Percentiles rank a stretch among this genome's conserved stretches.
Conservation (phyloP, 2,329 filamentous ascomycete genomes). For the Beauveria australis region DNA sequence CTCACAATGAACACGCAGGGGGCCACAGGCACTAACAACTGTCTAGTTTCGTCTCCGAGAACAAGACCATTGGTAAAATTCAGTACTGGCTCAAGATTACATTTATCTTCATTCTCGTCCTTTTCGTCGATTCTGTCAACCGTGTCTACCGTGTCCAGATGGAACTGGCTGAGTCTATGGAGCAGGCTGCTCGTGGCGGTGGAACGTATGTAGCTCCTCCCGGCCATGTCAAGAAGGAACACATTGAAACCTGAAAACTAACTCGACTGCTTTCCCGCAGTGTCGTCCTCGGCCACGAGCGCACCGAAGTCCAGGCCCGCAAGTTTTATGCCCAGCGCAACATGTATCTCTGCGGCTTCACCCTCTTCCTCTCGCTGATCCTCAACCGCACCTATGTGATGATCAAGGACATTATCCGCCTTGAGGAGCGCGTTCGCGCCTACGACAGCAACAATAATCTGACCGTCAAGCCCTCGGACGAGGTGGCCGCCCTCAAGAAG, state of each 20-base stretch:
- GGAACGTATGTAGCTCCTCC: constrained; percentile 29
- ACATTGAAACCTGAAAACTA: background rate
- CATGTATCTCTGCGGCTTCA: constrained; percentile 99
- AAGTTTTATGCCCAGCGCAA: constrained; percentile 99
- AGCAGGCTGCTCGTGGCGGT: constrained; percentile 39
- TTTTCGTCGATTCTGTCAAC: constrained; percentile 93
- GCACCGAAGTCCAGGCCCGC: constrained; percentile 96
- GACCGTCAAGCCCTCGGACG: constrained; percentile 63
- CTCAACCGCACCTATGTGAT: constrained; percentile 98
- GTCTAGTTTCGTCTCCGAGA: constrained; percentile 83
- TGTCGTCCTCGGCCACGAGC: constrained; percentile 79
- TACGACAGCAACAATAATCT: constrained; percentile 66
- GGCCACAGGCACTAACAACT: constrained; percentile 8
- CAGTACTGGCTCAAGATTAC: constrained; percentile 99
- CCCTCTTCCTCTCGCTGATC: constrained; percentile 95
- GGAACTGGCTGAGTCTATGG: constrained; percentile 67
- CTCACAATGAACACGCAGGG: background rate
- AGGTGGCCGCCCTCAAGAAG: constrained; percentile 62
- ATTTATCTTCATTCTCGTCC: constrained; percentile 97
- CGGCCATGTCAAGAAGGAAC: background rate
- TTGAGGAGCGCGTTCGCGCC: constrained; percentile 84
- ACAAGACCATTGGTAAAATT: constrained; percentile 73
- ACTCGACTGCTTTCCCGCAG: background rate
- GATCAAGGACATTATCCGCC: constrained; percentile 83
- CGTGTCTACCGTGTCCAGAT: constrained; percentile 95